Evolutionary conservation across 176 grass and related monocot species (phyloP), one percentile per base, ranked within the genome.

Genomic region (Poa pratensis): DNA sequence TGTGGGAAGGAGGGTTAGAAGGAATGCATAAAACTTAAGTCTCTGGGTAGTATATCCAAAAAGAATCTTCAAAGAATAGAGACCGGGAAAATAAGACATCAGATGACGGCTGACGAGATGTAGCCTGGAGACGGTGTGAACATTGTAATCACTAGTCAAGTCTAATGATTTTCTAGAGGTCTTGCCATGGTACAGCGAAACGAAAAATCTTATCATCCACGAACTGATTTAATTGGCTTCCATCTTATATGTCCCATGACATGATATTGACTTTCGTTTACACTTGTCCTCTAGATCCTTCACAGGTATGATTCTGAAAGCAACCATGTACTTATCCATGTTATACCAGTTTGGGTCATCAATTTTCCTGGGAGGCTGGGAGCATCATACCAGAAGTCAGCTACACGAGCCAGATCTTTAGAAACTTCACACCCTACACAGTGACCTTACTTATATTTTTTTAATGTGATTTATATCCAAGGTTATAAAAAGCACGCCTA

Each of bases 181-280:
- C 59, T 61, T 71, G 19, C 9, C 68, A 70, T 43, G 16, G 18
- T 43, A 43, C 42, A 43, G 8, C 9, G 42, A 43, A 10, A 43
- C 42, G 9, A 43, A 43, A 43, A 43, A 43, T 43, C 7, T 48
- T 17, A 49, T 79, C 42, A 42, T 78, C 14, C 40, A 20, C 59
- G 32, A n/a, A 78, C 53, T 78, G 3, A 9, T 42, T 77, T 40
- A 37, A 78, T 34, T 42, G 75, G 15, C 11, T 77, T 77, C 32
- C 75, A 77, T 76, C 18, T 34, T 76, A 76, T 51, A 54, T 76
- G 17, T 54, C 28, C 72, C 46, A 75, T 3, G 15, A 7, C 49
- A 76, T 76, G 73, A 19, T 55, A 76, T 76, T 19, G 3, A 13
- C 8, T 75, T 11, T 57, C 51, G 10, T 77, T 77, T 22, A 37